phyloP scores from a whole-genome alignment of 371 early-diverging fungal genomes.

The Mucor lusitanicus region DNA sequence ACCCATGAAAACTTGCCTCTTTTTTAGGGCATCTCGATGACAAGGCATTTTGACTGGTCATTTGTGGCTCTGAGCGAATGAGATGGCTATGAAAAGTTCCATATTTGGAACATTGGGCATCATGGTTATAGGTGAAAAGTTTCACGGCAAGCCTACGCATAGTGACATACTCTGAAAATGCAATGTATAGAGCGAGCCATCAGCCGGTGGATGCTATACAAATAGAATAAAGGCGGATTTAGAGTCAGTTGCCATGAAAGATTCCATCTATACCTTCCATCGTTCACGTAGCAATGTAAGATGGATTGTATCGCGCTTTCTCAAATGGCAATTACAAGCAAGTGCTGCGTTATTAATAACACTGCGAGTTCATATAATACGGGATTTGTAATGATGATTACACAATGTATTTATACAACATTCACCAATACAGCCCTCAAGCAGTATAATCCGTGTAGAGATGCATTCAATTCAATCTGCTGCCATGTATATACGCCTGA shows the following conservation, averaged over 20 bases:
- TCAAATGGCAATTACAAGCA: not conserved
- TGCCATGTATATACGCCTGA: not conserved
- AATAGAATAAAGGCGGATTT: not conserved
- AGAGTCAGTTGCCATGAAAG: not conserved
- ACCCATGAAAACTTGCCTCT: not conserved
- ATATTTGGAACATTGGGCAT: not conserved
- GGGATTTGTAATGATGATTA: not conserved
- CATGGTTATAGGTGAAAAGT: not conserved
- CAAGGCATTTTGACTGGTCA: not conserved
- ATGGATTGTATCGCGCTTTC: not conserved
- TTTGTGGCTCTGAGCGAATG: not conserved
- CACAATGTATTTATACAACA: not conserved
- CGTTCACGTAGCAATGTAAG: not conserved
- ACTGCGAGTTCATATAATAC: not conserved
- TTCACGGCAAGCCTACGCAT: not conserved
- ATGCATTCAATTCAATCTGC: no score
- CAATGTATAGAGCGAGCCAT: no score
- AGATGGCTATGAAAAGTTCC: not conserved
- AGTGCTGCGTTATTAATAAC: not conserved
- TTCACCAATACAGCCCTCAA: no score
- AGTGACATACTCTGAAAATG: not conserved
- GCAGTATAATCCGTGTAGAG: no score
- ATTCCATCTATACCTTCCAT: not conserved
- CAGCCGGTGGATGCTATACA: no score
- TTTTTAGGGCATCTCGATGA: not conserved